Evolutionary conservation across 768 basidiomycete species (phyloP).

Genomic region (Suillus cothurnatus): DNA sequence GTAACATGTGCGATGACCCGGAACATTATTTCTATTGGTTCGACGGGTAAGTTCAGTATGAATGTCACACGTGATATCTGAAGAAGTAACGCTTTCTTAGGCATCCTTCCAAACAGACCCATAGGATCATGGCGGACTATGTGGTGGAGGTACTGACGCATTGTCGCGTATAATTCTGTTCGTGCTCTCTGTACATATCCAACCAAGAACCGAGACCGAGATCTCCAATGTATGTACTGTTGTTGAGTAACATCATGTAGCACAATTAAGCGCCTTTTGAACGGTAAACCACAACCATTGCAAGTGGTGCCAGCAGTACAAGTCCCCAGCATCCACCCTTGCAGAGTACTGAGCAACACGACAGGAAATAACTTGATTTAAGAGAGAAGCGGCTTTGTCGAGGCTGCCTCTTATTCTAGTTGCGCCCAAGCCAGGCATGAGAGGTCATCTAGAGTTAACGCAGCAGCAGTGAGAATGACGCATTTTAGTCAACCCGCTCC

Average conservation of each 20-base stretch:
- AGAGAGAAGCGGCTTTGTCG: no score
- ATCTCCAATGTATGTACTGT: not conserved
- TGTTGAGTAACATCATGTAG: not conserved
- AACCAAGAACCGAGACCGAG: not conserved
- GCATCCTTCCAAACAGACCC: constrained; percentile 52
- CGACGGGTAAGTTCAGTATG: constrained; percentile 38
- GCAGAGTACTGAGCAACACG: no score
- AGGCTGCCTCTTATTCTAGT: no score
- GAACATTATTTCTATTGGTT: constrained; percentile 59
- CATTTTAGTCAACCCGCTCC: no score
- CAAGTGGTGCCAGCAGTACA: not conserved
- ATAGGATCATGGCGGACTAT: constrained; percentile 56
- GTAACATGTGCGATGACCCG: constrained; percentile 41
- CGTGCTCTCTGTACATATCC: not conserved
- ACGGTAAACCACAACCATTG: not conserved
- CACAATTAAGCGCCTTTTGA: not conserved
- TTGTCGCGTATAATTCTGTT: constrained; percentile 24
- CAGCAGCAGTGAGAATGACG: no score
- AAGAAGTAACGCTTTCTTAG: constrained; percentile 24
- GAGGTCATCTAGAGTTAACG: no score
- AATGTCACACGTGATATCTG: not conserved
- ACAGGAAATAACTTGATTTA: no score
- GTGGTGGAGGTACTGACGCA: constrained; percentile 41
- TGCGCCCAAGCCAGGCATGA: no score
- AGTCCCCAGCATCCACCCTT: not conserved